Evolutionary conservation across 805 yeast genomes (phyloP).

Genomic region (Blastobotrys muscicola): DNA sequence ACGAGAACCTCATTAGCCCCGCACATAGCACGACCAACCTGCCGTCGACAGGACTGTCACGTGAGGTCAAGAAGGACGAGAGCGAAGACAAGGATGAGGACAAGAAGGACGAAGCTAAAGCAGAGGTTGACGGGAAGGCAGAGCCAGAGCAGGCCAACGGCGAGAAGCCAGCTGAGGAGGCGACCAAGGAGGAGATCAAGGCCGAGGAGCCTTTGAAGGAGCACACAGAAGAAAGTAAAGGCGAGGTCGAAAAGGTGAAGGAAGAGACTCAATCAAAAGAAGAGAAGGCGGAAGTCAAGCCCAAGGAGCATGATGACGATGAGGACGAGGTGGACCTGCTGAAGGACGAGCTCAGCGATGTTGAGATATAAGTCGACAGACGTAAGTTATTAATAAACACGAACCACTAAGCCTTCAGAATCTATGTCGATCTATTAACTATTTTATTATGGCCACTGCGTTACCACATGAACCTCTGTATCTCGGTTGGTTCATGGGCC

Average conservation of each 20-base stretch:
- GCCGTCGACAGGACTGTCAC: constrained; percentile 8
- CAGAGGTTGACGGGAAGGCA: constrained; percentile 1
- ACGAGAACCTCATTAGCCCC: constrained; percentile 10
- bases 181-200: constrained; percentile 6
- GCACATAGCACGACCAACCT: constrained; percentile 11
- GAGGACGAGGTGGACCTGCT: constrained; percentile 13
- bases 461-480: constrained; percentile 86
- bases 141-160: constrained; percentile 8
- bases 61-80: constrained; percentile 4
- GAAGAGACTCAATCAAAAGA: constrained; percentile 9
- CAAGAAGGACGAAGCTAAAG: constrained; percentile 15
- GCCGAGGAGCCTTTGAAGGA: constrained; percentile 1
- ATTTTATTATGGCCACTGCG: no score
- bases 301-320: constrained; percentile 5
- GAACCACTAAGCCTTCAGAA: no score
- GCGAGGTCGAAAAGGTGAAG: neutral
- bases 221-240: constrained; percentile 11
- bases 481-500: constrained; percentile 45
- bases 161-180: constrained; percentile 2
- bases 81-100: constrained; percentile 7
- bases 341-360: constrained; percentile 15
- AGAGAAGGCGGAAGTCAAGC: constrained; percentile 5
- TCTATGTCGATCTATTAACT: no score
- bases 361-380: constrained; percentile 10
- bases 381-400: neutral